Conservation (phyloP, 2,329 filamentous ascomycete genomes). For the Diaporthe sp. region DNA sequence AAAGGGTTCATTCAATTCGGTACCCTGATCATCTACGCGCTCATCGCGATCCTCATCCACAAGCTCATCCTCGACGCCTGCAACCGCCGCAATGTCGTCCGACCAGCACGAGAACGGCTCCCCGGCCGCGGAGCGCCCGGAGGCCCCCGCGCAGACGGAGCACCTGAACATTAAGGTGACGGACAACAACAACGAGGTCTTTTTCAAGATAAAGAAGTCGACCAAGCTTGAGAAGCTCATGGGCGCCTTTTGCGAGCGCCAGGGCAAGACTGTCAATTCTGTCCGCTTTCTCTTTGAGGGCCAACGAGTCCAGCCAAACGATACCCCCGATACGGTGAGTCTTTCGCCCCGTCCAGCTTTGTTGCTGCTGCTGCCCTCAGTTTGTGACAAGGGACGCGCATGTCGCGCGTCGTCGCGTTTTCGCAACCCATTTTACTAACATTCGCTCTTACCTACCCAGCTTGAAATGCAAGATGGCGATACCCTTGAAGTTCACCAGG, state of each 20-base stretch:
- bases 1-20: background rate
- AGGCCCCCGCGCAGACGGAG: slow-evolving; percentile 70
- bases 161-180: slow-evolving; percentile 99
- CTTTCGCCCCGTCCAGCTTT: slow-evolving; percentile 2
- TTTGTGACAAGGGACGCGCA: background rate
- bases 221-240: slow-evolving; percentile 98
- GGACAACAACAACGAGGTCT: slow-evolving; percentile 99
- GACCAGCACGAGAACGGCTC: slow-evolving; percentile 66
- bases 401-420: background rate
- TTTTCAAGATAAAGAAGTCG: slow-evolving; percentile 99
- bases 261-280: slow-evolving; percentile 87
- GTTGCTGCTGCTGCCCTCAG: background rate
- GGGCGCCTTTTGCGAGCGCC: slow-evolving; percentile 96
- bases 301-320: slow-evolving; percentile 88
- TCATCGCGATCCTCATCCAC: background rate
- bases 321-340: slow-evolving; percentile 92
- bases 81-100: slow-evolving; percentile 57
- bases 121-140: slow-evolving; percentile 56
- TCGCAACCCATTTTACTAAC: slow-evolving; percentile 1
- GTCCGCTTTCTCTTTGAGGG: slow-evolving; percentile 98
- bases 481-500: slow-evolving; percentile 96
- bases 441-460: slow-evolving; percentile 59
- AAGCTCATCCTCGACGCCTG: background rate
- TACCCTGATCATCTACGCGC: background rate
- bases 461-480: slow-evolving; percentile 98